A percentile compares a stretch with the other conserved stretches of the same genome.
phyloP scores from a whole-genome alignment of 371 early-diverging fungal species.

The Rhizopus delemar region DNA sequence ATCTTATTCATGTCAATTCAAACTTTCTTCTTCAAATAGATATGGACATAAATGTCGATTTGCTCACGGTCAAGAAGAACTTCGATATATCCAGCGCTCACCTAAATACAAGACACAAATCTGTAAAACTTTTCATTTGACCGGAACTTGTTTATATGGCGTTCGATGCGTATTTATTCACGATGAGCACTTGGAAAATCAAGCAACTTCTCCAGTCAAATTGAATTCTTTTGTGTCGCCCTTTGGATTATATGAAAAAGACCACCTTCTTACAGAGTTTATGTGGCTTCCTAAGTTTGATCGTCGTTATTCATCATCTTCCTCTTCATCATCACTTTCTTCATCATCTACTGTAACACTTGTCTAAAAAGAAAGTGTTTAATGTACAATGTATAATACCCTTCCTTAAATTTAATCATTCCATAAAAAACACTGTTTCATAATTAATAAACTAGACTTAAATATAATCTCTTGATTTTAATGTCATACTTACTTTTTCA shows the following conservation, averaged over 20 bases:
- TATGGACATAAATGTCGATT: constrained; percentile 96
- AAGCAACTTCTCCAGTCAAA: not conserved
- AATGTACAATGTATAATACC: not conserved
- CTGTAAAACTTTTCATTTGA: constrained; percentile 86
- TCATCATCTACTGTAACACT: constrained; percentile 6
- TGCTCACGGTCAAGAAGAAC: constrained; percentile 85
- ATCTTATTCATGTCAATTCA: not conserved
- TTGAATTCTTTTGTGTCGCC: not conserved
- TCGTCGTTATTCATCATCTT: constrained; percentile 15
- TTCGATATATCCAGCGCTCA: constrained; percentile 84
- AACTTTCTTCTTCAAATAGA: constrained; percentile 26
- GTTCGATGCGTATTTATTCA: constrained; percentile 97
- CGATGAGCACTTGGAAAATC: constrained; percentile 28
- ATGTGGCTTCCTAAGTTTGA: constrained; percentile 1
- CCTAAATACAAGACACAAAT: constrained; percentile 93
- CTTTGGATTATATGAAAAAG: not conserved
- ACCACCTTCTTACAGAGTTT: not conserved
- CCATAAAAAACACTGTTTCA: not conserved
- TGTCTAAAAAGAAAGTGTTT: constrained; percentile 2
- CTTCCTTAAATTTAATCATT: not conserved
- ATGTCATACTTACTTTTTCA: no score
- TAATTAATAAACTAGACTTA: no score
- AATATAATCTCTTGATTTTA: no score
- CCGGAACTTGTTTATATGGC: constrained; percentile 92
- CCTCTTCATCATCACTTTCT: constrained; percentile 6